Evolutionary conservation across 306 rosid species (phyloP).

Genomic region (Prunus persica): DNA sequence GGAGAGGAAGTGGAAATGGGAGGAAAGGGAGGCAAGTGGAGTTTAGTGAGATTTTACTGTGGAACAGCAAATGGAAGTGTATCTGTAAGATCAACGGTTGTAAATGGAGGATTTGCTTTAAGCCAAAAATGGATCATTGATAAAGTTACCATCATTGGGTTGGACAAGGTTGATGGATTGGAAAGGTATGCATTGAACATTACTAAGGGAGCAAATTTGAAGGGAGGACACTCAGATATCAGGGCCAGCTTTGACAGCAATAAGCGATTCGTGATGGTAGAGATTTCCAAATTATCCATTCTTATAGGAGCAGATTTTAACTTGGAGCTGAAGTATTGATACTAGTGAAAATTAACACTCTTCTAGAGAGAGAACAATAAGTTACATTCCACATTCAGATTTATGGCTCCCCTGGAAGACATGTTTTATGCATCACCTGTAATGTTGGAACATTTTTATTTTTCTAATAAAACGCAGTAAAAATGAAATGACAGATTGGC

Average conservation of each 20-base stretch:
- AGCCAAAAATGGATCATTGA: conserved; percentile 56
- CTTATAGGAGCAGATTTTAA: conserved; percentile 65
- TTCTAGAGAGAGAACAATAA: background rate
- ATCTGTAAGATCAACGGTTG: conserved; percentile 45
- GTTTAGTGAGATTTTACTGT: conserved; percentile 46
- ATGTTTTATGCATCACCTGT: no score
- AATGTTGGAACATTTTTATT: no score
- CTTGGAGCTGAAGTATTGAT: conserved; percentile 26
- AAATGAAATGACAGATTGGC: no score
- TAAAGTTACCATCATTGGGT: conserved; percentile 57
- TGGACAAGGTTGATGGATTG: conserved; percentile 34
- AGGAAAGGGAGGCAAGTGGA: conserved; percentile 56
- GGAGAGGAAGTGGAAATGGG: conserved; percentile 60
- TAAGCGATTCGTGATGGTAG: conserved; percentile 36
- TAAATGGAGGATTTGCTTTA: conserved; percentile 55
- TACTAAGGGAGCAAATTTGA: conserved; percentile 27
- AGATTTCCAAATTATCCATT: conserved; percentile 42
- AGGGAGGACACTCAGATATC: conserved; percentile 16
- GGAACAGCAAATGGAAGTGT: conserved; percentile 17
- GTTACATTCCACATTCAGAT: no score
- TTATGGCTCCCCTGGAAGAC: no score
- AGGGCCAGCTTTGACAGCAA: conserved; percentile 21
- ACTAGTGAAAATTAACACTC: background rate
- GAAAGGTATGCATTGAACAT: conserved; percentile 22
- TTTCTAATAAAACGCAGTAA: no score